Evolutionary conservation across 176 grass and related monocot species (phyloP), one percentile per base, ranked within the genome.

Genomic region (Carex scoparia): DNA sequence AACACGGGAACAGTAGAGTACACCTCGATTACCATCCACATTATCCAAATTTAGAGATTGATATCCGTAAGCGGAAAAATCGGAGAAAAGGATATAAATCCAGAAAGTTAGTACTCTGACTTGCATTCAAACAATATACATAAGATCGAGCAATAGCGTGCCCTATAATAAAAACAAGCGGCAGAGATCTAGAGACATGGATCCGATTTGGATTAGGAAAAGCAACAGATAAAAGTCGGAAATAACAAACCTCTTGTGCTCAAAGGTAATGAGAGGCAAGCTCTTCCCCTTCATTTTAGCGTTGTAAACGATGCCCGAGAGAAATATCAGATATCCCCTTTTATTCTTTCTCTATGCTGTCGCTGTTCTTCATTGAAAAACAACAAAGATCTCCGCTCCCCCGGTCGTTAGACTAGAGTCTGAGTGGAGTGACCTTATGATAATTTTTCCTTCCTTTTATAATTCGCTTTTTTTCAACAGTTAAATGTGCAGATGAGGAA

Each of bases 241-340:
- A 68, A 65, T 76, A 84, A 92, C 88, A 65, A 84, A 94, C 92
- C 92, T 88, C 86, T 92, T 94, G 88, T 94, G 92, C 90, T 94
- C 92, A 61, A 87, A 87, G 69, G 90, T 91, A 86, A 94, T 90
- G 63, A 94, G 91, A 58, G 92, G 92, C 77, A 94, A 87, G 35
- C 86, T 88, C 90, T 94, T 94, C 38, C 88, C 88, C 86, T 92
- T 94, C 92, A 94, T 94, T 88, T 90, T 65, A 67, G n/a, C 19
- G 19, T 12, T 16, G 49, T 83, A 32, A 54, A 5, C 61, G 27
- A 83, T 69, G 27, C 28, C 3, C 11, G 81, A 31, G 63, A 30
- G 80, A 37, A 83, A 67, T 38, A 51, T 74, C 44, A 37, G 68
- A 67, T 38, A 28, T 74, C 44, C 51, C 5, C 8, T 80, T 18